Conservation (phyloP, 2,329 filamentous ascomycete species). For the Cryoendolithus antarcticus region DNA sequence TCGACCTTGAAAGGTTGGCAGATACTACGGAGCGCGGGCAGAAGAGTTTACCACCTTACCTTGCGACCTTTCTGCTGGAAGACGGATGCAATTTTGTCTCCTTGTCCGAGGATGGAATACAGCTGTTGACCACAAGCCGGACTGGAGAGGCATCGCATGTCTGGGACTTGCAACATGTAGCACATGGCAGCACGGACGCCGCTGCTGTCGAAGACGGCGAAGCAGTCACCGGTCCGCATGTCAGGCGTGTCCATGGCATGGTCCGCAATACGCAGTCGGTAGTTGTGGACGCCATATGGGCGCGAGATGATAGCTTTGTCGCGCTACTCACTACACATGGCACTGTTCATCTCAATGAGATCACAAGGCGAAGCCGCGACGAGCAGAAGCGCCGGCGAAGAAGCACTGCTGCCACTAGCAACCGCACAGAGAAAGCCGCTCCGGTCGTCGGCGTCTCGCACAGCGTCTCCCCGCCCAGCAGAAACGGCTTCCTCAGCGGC, state of each 20-base stretch:
- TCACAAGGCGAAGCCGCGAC: slow-evolving; percentile 39
- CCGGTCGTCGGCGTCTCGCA: slow-evolving; percentile 20
- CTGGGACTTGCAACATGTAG: slow-evolving; percentile 61
- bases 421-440: slow-evolving; percentile 20
- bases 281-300: slow-evolving; percentile 85
- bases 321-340: slow-evolving; percentile 88
- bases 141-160: slow-evolving; percentile 76
- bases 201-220: slow-evolving; percentile 8
- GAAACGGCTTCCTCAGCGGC: slow-evolving; percentile 17
- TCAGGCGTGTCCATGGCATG: slow-evolving; percentile 79
- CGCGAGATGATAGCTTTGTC: slow-evolving; percentile 66
- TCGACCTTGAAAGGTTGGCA: slow-evolving; percentile 54
- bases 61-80: slow-evolving; percentile 58
- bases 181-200: slow-evolving; percentile 27
- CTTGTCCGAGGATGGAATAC: slow-evolving; percentile 61
- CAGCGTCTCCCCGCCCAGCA: slow-evolving; percentile 21
- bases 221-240: slow-evolving; percentile 31
- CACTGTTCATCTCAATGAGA: slow-evolving; percentile 85
- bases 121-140: slow-evolving; percentile 65
- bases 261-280: slow-evolving; percentile 83
- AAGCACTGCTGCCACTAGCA: slow-evolving; percentile 6
- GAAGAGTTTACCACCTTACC: slow-evolving; percentile 43
- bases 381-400: slow-evolving; percentile 15
- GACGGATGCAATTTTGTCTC: slow-evolving; percentile 72
- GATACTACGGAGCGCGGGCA: slow-evolving; percentile 35